These are phyloP conservation scores for Exsudoporus floridanus DNA, from an alignment of 1,284 basidiomycete species.

Conservation along the genomic window DNA sequence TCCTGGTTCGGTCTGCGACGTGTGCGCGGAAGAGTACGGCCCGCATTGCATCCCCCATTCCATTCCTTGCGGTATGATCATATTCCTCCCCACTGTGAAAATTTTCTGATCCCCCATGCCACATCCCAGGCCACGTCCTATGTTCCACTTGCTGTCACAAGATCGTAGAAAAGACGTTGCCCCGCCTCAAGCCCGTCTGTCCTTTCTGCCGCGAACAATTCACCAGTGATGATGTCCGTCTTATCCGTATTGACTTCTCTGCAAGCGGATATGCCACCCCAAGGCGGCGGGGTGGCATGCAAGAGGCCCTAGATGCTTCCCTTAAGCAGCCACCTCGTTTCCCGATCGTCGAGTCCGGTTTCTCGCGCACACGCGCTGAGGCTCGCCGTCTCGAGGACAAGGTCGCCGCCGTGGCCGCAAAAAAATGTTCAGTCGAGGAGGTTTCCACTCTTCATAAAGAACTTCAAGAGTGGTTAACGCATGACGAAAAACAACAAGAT, in stretches of 20 bases:
- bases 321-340: constrained; percentile 48
- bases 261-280: constrained; percentile 64
- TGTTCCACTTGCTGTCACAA: constrained; percentile 71
- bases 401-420: constrained; percentile 73
- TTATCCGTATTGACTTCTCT: constrained; percentile 74
- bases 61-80: constrained; percentile 68
- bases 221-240: constrained; percentile 58
- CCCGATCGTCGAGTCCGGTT: constrained; percentile 39
- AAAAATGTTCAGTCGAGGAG: constrained; percentile 83
- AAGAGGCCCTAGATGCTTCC: constrained; percentile 49
- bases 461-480: constrained; percentile 66
- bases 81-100: constrained; percentile 11
- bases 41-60: constrained; percentile 70
- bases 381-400: constrained; percentile 70
- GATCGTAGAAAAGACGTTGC: constrained; percentile 74
- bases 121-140: constrained; percentile 64
- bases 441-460: constrained; percentile 71
- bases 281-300: constrained; percentile 46
- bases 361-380: constrained; percentile 49
- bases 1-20: constrained; percentile 78
- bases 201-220: constrained; percentile 80
- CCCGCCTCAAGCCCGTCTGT: constrained; percentile 65
- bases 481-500: constrained; percentile 51
- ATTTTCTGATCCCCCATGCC: constrained; percentile 10
- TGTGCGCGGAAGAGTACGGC: constrained; percentile 80